A percentile compares a stretch with the other conserved stretches of the same genome.
Evolutionary conservation across 495 filamentous ascomycete species (phyloP).

Genomic region (Massariosphaeria phaeospora): DNA sequence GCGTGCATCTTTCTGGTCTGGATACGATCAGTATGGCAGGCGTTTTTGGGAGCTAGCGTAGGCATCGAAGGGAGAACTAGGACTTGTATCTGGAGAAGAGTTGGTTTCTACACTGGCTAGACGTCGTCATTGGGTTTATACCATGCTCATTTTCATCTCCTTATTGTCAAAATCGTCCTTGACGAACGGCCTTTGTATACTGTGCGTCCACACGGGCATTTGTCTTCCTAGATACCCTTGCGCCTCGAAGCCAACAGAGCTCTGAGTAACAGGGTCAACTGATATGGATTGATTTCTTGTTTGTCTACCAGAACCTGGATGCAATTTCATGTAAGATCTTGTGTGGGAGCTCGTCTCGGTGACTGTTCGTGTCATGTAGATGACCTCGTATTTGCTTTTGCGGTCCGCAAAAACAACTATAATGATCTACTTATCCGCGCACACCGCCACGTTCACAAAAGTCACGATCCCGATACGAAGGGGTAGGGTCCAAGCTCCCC

Average conservation of each 20-base stretch:
- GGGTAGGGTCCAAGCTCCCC: too few relatives aligned
- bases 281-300: too few relatives aligned
- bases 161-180: background rate
- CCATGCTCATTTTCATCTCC: background rate
- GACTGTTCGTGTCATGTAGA: too few relatives aligned
- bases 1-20: constrained; percentile 26
- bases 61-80: background rate
- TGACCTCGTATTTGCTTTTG: too few relatives aligned
- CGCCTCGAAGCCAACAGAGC: too few relatives aligned
- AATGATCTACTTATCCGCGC: too few relatives aligned
- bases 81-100: background rate
- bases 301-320: too few relatives aligned
- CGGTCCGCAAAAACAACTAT: too few relatives aligned
- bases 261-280: background rate
- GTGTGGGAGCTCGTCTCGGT: too few relatives aligned
- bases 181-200: constrained; percentile 12
- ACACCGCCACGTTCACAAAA: too few relatives aligned
- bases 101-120: background rate
- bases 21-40: constrained; percentile 15
- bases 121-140: background rate
- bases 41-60: constrained; percentile 4
- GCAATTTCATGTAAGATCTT: too few relatives aligned
- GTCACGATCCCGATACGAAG: too few relatives aligned
- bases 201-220: background rate
- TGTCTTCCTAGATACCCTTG: constrained; percentile 4